Conservation (phyloP, 768 basidiomycete species). For the Termitomyces sp. region DNA sequence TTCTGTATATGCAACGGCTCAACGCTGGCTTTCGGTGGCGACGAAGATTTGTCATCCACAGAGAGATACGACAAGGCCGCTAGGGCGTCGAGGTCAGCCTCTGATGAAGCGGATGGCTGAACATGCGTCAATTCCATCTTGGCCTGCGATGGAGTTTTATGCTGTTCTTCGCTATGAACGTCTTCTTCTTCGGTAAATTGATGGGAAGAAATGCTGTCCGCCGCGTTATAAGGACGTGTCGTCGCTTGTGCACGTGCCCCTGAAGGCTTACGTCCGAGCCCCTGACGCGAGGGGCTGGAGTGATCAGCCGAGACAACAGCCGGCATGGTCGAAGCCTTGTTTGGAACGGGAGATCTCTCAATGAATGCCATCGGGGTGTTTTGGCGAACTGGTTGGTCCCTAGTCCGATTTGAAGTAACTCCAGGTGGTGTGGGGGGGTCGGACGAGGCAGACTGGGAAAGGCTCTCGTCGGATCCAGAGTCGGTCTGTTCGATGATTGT, state of each 20-base stretch:
- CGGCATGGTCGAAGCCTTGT: conserved; percentile 17
- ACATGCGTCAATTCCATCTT: conserved; percentile 10
- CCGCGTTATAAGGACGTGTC: conserved; percentile 39
- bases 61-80: conserved; percentile 79
- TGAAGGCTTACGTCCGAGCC: conserved; percentile 68
- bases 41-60: conserved; percentile 34
- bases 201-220: conserved; percentile 33
- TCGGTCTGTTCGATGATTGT: conserved; percentile 42
- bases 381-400: conserved; percentile 28
- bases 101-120: conserved; percentile 24
- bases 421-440: conserved; percentile 7
- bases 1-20: conserved; percentile 36
- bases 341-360: conserved; percentile 18
- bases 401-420: conserved; percentile 10
- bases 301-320: conserved; percentile 23
- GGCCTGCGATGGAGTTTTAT: conserved; percentile 7
- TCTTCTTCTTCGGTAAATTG: conserved; percentile 34
- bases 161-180: conserved; percentile 22
- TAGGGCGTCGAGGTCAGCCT: conserved; percentile 66
- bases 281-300: conserved; percentile 35
- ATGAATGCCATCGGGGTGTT: conserved; percentile 38
- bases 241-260: conserved; percentile 76
- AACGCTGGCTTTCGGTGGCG: conserved; percentile 23
- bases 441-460: conserved; percentile 13
- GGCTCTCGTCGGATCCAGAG: conserved; percentile 28